phyloP scores from a whole-genome alignment of 2,329 filamentous ascomycete genomes.

The Ceratocystis eucalypticola region DNA sequence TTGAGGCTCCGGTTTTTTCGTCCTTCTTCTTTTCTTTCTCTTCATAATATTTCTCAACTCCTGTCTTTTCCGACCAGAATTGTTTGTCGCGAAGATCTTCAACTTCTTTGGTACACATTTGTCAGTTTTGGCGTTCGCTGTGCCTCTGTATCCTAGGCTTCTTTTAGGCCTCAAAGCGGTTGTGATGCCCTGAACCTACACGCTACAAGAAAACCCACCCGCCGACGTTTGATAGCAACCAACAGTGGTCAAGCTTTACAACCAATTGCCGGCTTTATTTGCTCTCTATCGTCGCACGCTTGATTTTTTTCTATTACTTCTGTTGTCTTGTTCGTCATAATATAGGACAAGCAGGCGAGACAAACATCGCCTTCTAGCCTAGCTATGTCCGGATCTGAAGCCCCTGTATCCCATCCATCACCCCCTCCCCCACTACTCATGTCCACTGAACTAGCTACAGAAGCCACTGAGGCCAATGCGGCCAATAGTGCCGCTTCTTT shows the following conservation, averaged over 20 bases:
- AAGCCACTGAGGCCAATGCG: constrained; percentile 4
- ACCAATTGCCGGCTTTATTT: neutral
- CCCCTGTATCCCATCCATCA: neutral
- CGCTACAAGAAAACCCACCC: neutral
- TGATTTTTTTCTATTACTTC: neutral
- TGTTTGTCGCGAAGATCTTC: neutral
- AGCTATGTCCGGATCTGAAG: constrained; percentile 1
- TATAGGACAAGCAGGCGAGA: neutral
- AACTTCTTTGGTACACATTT: neutral
- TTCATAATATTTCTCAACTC: neutral
- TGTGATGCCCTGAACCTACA: neutral
- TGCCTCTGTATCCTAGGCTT: neutral
- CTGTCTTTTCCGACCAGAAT: neutral
- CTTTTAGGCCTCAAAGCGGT: neutral
- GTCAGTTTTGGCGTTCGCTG: neutral
- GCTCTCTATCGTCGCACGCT: neutral
- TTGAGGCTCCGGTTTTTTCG: constrained; percentile 10
- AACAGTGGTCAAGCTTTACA: neutral
- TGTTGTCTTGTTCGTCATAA: neutral
- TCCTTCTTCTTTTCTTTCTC: neutral
- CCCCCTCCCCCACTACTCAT: neutral
- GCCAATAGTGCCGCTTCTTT: neutral
- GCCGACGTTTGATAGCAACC: neutral
- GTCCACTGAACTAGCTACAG: neutral
- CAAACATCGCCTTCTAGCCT: neutral